These are phyloP conservation scores for Globisporangium canariense DNA, from an alignment of 352 stramenopile genomes.

Conservation along the genomic window DNA sequence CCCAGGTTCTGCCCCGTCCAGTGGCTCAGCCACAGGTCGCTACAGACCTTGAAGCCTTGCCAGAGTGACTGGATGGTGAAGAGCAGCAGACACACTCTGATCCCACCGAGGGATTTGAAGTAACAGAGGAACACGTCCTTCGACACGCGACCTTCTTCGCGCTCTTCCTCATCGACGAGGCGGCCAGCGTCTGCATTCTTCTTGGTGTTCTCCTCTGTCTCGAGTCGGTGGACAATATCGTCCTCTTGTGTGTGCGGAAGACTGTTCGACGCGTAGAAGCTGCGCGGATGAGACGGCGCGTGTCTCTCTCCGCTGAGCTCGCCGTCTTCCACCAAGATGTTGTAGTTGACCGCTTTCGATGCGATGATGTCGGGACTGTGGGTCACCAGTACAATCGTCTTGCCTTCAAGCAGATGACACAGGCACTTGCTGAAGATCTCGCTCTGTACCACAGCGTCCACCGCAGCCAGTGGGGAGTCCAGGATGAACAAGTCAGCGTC, in stretches of 20 bases:
- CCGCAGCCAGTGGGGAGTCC: slow-evolving; percentile 90
- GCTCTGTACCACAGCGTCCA: slow-evolving; percentile 92
- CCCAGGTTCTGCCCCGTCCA: slow-evolving; percentile 13
- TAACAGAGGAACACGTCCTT: slow-evolving; percentile 31
- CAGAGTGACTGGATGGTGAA: slow-evolving; percentile 10
- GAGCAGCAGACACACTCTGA: slow-evolving; percentile 17
- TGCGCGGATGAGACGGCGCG: background rate
- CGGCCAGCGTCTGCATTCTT: slow-evolving; percentile 7
- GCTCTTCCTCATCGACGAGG: slow-evolving; percentile 39
- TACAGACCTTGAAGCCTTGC: slow-evolving; percentile 20
- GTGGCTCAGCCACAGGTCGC: slow-evolving; percentile 26
- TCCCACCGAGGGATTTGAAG: slow-evolving; percentile 32
- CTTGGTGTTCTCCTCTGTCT: slow-evolving; percentile 3
- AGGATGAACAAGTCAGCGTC: slow-evolving; percentile 77
- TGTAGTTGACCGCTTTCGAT: slow-evolving; percentile 23
- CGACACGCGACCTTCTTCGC: slow-evolving; percentile 36
- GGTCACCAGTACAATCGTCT: slow-evolving; percentile 89
- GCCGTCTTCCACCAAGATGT: slow-evolving; percentile 17
- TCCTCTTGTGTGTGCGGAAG: background rate
- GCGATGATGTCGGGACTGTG: slow-evolving; percentile 77
- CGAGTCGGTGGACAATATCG: background rate
- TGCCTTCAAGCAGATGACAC: slow-evolving; percentile 32
- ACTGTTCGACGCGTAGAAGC: background rate
- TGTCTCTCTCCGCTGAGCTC: slow-evolving; percentile 66
- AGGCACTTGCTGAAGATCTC: slow-evolving; percentile 85